phyloP scores from a whole-genome alignment of 169 alveolate genomes.

The Babesia microti region DNA sequence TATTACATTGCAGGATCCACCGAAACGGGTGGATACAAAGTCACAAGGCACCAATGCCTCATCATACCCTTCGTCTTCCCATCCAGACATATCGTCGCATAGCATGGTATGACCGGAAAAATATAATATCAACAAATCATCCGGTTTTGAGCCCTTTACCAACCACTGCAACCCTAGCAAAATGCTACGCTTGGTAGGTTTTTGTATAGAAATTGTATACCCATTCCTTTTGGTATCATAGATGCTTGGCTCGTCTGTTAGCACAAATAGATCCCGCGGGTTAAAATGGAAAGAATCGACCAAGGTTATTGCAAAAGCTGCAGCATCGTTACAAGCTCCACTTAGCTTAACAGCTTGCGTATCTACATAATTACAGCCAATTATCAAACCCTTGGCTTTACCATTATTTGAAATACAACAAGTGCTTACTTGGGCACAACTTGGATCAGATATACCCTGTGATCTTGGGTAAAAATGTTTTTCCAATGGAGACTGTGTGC shows the following conservation, averaged over 20 bases:
- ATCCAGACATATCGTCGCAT: slow-evolving; percentile 77
- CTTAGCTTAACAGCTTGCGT: slow-evolving; percentile 51
- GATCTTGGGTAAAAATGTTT: not conserved
- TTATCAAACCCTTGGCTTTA: slow-evolving; percentile 69
- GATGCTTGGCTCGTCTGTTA: slow-evolving; percentile 68
- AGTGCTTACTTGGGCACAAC: not conserved
- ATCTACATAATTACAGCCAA: slow-evolving; percentile 71
- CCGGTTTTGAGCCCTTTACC: slow-evolving; percentile 59
- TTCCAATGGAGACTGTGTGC: not conserved
- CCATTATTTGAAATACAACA: slow-evolving; percentile 13
- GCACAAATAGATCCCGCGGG: slow-evolving; percentile 62
- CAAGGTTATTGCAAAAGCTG: slow-evolving; percentile 62
- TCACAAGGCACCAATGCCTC: slow-evolving; percentile 82
- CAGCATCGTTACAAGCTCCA: slow-evolving; percentile 81
- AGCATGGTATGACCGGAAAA: slow-evolving; percentile 82
- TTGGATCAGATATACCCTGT: not conserved
- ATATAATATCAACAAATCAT: slow-evolving; percentile 69
- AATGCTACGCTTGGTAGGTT: slow-evolving; percentile 69
- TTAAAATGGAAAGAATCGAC: slow-evolving; percentile 63
- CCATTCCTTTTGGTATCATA: slow-evolving; percentile 48
- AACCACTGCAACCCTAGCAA: slow-evolving; percentile 73
- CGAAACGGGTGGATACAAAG: slow-evolving; percentile 39
- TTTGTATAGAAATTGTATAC: slow-evolving; percentile 9
- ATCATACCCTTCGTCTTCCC: slow-evolving; percentile 85
- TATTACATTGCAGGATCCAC: slow-evolving; percentile 52